Evolutionary conservation across 805 yeast species (phyloP).

Genomic region (Kodamaea lidongshanica): DNA sequence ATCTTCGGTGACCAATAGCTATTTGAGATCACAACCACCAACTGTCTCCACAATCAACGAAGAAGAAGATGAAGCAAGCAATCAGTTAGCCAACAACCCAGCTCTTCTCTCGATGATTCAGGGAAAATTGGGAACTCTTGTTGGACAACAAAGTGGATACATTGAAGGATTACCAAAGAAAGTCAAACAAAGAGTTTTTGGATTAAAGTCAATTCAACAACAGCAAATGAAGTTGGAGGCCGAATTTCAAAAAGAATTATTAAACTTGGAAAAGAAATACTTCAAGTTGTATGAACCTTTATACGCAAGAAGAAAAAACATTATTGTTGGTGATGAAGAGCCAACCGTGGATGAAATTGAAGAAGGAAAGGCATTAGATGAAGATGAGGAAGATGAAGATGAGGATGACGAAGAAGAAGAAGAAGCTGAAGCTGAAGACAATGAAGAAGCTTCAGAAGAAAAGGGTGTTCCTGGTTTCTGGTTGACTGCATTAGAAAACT

Average conservation of each 20-base stretch:
- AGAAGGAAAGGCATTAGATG: slow-evolving; percentile 68
- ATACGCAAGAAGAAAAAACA: slow-evolving; percentile 63
- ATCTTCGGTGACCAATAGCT: slow-evolving; percentile 73
- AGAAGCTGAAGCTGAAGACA: slow-evolving; percentile 38
- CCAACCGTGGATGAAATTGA: slow-evolving; percentile 76
- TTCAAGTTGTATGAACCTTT: slow-evolving; percentile 68
- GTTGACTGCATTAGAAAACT: slow-evolving; percentile 90
- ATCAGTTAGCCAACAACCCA: slow-evolving; percentile 68
- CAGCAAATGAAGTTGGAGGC: slow-evolving; percentile 79
- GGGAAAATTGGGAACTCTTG: slow-evolving; percentile 76
- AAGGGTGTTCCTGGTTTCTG: slow-evolving; percentile 92
- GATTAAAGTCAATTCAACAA: slow-evolving; percentile 75
- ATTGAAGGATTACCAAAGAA: slow-evolving; percentile 65
- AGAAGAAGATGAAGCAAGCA: slow-evolving; percentile 41
- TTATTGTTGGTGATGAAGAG: slow-evolving; percentile 66
- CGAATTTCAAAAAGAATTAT: slow-evolving; percentile 83
- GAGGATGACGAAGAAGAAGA: slow-evolving; percentile 25
- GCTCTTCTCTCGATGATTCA: slow-evolving; percentile 81
- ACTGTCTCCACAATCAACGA: slow-evolving; percentile 64
- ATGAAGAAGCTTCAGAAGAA: slow-evolving; percentile 39
- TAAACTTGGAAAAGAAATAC: slow-evolving; percentile 79
- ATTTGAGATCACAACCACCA: slow-evolving; percentile 57
- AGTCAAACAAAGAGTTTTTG: slow-evolving; percentile 72
- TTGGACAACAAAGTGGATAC: slow-evolving; percentile 85
- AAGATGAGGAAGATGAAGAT: slow-evolving; percentile 38